Percentiles rank a stretch among this genome's conserved stretches.
Evolutionary conservation across 208 protist species (phyloP).

Genomic region (Herpetomonas muscarum): DNA sequence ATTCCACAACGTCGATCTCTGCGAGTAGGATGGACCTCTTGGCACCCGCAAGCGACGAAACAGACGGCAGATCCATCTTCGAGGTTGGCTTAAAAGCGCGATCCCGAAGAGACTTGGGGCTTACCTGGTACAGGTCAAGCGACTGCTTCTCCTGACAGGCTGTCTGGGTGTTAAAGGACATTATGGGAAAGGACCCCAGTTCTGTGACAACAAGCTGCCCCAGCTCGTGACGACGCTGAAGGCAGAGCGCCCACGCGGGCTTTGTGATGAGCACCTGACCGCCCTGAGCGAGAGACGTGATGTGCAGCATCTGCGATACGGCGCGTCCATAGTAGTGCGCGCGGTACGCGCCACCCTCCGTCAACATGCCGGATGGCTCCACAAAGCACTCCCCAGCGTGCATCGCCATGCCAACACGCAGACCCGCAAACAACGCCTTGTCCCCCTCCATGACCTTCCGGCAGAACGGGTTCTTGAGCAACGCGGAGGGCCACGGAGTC

Average conservation of each 20-base stretch:
- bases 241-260: constrained; percentile 65
- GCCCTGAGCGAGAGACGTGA: constrained; percentile 60
- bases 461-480: constrained; percentile 32
- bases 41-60: constrained; percentile 44
- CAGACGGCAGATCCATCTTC: constrained; percentile 21
- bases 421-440: constrained; percentile 48
- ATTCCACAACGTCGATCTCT: constrained; percentile 64
- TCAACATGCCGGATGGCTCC: constrained; percentile 61
- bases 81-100: constrained; percentile 39
- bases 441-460: constrained; percentile 27
- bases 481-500: constrained; percentile 66
- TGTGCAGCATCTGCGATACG: constrained; percentile 74
- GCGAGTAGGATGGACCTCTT: constrained; percentile 38
- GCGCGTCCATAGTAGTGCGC: constrained; percentile 82
- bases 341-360: constrained; percentile 34
- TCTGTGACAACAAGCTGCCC: constrained; percentile 39
- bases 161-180: constrained; percentile 65
- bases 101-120: constrained; percentile 34
- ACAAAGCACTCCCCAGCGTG: constrained; percentile 70
- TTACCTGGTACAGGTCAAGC: constrained; percentile 59
- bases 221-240: constrained; percentile 48
- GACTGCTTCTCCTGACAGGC: constrained; percentile 67
- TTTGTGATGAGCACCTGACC: constrained; percentile 75
- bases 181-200: constrained; percentile 50
- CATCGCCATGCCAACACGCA: constrained; percentile 69